Conservation (phyloP, 176 grass and related monocot genomes). For the Juncus inflexus region DNA sequence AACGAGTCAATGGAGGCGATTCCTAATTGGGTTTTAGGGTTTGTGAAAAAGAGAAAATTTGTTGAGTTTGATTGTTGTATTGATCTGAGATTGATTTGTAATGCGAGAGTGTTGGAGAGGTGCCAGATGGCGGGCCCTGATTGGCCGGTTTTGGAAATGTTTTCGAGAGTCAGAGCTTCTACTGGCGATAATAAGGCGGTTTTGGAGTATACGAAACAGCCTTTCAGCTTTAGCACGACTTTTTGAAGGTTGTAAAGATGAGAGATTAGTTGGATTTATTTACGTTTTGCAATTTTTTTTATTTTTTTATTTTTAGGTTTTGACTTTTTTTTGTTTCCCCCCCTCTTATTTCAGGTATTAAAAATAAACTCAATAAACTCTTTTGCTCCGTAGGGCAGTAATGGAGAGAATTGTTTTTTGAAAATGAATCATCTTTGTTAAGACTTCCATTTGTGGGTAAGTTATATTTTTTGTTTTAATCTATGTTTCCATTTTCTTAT, state of each 20-base stretch:
- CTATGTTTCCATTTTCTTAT: too few species aligned
- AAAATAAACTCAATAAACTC: too few species aligned
- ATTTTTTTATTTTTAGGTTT: too few species aligned
- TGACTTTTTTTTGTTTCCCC: too few species aligned
- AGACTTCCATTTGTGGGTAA: too few species aligned
- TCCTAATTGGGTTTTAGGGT: background rate
- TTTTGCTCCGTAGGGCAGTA: too few species aligned
- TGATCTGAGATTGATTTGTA: conserved; percentile 13
- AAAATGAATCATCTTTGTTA: too few species aligned
- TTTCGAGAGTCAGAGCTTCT: conserved; percentile 16
- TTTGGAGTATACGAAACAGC: conserved; percentile 9
- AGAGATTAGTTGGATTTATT: too few species aligned
- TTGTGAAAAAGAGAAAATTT: conserved; percentile 11
- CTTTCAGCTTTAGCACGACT: conserved; percentile 5
- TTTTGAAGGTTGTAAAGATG: background rate
- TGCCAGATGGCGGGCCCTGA: conserved; percentile 7
- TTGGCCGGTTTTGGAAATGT: conserved; percentile 16
- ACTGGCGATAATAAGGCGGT: background rate
- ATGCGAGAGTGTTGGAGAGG: conserved; percentile 1
- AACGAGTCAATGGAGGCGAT: background rate
- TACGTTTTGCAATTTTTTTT: too few species aligned
- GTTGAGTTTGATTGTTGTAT: conserved; percentile 1
- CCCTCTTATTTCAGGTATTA: too few species aligned
- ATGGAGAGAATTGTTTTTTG: too few species aligned
- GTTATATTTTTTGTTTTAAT: too few species aligned